Evolutionary conservation across 495 filamentous ascomycete species (phyloP).

Genomic region (Mytilinidion resinicola): DNA sequence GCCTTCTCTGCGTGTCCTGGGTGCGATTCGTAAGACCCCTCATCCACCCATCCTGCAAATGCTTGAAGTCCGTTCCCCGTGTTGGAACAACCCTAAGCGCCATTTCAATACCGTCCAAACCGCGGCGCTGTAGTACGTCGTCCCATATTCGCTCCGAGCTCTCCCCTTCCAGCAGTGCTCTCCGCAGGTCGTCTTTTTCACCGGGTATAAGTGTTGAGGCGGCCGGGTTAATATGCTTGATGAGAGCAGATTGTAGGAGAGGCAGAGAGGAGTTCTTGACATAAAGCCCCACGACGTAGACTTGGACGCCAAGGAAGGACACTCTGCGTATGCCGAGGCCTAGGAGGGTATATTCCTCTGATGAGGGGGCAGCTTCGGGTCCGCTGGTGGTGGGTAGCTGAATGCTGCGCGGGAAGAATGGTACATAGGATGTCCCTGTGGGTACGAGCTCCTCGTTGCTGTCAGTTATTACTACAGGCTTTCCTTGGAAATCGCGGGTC

Average conservation of each 20-base stretch:
- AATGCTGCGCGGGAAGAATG: slow-evolving; percentile 71
- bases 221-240: slow-evolving; percentile 41
- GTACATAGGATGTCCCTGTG: slow-evolving; percentile 78
- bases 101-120: slow-evolving; percentile 53
- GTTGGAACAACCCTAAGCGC: slow-evolving; percentile 75
- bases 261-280: slow-evolving; percentile 70
- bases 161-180: slow-evolving; percentile 61
- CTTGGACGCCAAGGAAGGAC: slow-evolving; percentile 81
- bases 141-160: slow-evolving; percentile 65
- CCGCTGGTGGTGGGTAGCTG: slow-evolving; percentile 43
- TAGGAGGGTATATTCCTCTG: slow-evolving; percentile 75
- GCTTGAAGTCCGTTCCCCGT: slow-evolving; percentile 83
- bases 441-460: slow-evolving; percentile 58
- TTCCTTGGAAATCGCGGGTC: slow-evolving; percentile 33
- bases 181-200: slow-evolving; percentile 66
- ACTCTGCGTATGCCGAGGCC: slow-evolving; percentile 85
- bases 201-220: slow-evolving; percentile 74
- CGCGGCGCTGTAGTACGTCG: slow-evolving; percentile 52
- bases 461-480: slow-evolving; percentile 43
- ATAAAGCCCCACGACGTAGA: slow-evolving; percentile 92
- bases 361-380: slow-evolving; percentile 27
- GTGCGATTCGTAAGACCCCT: slow-evolving; percentile 71
- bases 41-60: slow-evolving; percentile 86
- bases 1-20: slow-evolving; percentile 33
- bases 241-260: slow-evolving; percentile 49